These are phyloP conservation scores for Posidonia oceanica DNA, from an alignment of 116 monocot genomes.

Conservation along the genomic window DNA sequence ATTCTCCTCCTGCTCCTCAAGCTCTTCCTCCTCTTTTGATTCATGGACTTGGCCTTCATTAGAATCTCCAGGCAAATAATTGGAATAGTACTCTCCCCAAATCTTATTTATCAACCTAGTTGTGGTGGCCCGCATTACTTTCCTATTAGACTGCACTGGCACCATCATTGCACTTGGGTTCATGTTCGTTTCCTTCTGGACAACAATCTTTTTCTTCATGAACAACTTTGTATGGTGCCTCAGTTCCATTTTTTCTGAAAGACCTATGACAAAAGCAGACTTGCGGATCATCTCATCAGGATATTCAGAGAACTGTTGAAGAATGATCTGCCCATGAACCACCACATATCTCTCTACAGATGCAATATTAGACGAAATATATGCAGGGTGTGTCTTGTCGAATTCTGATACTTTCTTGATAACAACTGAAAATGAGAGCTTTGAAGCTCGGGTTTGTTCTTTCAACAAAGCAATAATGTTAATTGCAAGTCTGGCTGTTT, in stretches of 20 bases:
- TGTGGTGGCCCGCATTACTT: conserved; percentile 96
- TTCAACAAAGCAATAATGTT: conserved; percentile 82
- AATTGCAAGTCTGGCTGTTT: conserved; percentile 83
- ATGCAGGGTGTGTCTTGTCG: conserved; percentile 48
- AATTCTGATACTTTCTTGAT: conserved; percentile 78
- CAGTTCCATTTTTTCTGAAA: conserved; percentile 66
- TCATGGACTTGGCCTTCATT: conserved; percentile 35
- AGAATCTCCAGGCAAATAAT: conserved; percentile 46
- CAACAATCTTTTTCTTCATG: conserved; percentile 68
- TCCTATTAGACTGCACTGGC: conserved; percentile 50
- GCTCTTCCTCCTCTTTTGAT: conserved; percentile 32
- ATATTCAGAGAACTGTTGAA: conserved; percentile 92
- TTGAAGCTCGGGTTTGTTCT: conserved; percentile 81
- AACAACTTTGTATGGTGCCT: conserved; percentile 74
- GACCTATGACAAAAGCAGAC: conserved; percentile 71
- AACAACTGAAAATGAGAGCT: conserved; percentile 82
- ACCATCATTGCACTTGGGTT: conserved; percentile 84
- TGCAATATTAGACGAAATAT: conserved; percentile 70
- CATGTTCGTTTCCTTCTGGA: conserved; percentile 60
- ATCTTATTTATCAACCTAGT: conserved; percentile 82
- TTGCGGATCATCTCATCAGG: conserved; percentile 75
- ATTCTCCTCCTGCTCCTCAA: conserved; percentile 23
- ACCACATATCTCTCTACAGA: conserved; percentile 80
- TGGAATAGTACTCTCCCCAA: conserved; percentile 80
- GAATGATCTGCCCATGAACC: conserved; percentile 96